These are phyloP conservation scores for Bromus sterilis DNA, from an alignment of 176 grass and related monocot species.

Conservation along the genomic window DNA sequence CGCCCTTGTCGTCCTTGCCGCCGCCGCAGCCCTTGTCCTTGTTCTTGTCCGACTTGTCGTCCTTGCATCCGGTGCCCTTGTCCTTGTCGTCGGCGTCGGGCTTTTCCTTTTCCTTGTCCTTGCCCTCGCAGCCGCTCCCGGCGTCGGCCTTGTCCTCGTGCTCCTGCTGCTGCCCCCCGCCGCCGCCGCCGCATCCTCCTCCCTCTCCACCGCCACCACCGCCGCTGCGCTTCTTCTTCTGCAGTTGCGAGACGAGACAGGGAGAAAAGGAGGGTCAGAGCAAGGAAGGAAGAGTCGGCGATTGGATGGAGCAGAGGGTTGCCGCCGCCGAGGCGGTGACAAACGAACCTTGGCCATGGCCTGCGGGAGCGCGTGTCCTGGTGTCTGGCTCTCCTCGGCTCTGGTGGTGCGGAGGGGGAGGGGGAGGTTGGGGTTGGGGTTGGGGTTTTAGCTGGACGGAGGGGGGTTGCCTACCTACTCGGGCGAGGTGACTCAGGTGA, in stretches of 20 bases:
- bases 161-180: not conserved
- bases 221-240: conserved; percentile 53
- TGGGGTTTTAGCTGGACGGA: no score
- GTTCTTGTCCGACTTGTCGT: not conserved
- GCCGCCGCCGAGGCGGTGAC: not conserved
- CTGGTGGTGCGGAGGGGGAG: not conserved
- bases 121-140: not conserved
- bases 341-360: not conserved
- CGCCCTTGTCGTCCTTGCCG: not conserved
- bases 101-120: not conserved
- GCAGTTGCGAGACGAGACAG: not conserved
- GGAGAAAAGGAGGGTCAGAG: not conserved
- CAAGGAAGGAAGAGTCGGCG: accelerated
- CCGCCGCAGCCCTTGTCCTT: not conserved
- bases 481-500: no score
- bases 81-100: not conserved
- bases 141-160: not conserved
- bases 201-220: not conserved
- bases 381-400: not conserved
- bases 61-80: not conserved
- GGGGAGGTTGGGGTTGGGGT: not conserved
- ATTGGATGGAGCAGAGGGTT: not conserved
- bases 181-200: not conserved
- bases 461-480: no score
- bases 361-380: not conserved